Base-by-base conservation (phyloP, 805 yeast species). In the Komagataella pseudopastoris region DNA sequence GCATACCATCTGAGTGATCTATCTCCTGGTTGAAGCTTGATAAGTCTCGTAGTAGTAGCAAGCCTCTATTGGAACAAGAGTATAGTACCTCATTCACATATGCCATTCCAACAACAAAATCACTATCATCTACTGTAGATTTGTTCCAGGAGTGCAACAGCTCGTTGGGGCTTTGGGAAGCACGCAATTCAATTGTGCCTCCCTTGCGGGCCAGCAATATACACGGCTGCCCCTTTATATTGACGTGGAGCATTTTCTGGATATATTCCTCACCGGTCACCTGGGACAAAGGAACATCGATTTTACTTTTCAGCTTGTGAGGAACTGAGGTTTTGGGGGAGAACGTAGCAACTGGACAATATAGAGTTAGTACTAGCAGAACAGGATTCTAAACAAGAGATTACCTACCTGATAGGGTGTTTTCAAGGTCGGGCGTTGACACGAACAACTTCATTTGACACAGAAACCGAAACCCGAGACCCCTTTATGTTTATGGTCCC, bases 31-130 rank as follows among this genome's bases (percentile, higher is more conserved):
- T 53, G 22, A 57, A 36, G n/a, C 47, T 51, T 22, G 48, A 44
- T n/a, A 60, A 46, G 49, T 59, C 53, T 50, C 59, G 53, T 4
- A 60, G 54, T 2, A 59, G 50, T 7, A 60, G 51, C 23, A 59
- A 53, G 5, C 63, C 63, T 5, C 63, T 46, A 47, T 59, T 60
- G 43, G 60, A 56, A 54, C 63, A 60, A 45, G 60, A 52, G 30
- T 56, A 53, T 10, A 60, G 49, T 44, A 51, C 54, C 22, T 50
- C 56, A 20, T 55, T 53, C n/a, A 49, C 51, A 36, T 50, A 57
- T 23, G 53, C 52, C 12, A 60, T 50, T 6, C 61, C 53, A n/a
- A 58, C 57, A 6, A 60, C 30, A 46, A 51, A 59, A 51, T 60
- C 63, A 17, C 58, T 51, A 1, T 51, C 49, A 43, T 54, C 48